Evolutionary conservation across 2,329 filamentous ascomycete species (phyloP), one percentile per base, ranked within the genome.

Genomic region (Trichoderma atrobrunneum): DNA sequence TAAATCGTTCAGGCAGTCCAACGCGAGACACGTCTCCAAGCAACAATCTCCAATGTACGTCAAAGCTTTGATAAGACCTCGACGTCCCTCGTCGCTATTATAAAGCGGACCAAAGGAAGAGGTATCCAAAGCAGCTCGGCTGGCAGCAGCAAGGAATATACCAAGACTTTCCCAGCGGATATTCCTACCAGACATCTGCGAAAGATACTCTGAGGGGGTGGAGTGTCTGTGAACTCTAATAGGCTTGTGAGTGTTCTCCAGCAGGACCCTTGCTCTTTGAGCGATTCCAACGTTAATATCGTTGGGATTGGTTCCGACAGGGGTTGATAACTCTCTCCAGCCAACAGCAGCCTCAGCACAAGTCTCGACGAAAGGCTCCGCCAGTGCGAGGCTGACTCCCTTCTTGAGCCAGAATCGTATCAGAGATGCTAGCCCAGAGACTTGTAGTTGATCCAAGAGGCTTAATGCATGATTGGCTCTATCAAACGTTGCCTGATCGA

Each of bases 401-500:
- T 70, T 70, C n/a, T 70, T 70, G 30, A 63, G 60, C 68, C 68
- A 70, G 32, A 70, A 70, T 24, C 60, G 68, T 18, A 70, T 54
- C 16, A 70, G 28, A 24, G 68, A 70, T 24, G 59, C 68, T 26
- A 70, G 18, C 3, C 39, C 39, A 21, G 68, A 70, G 12, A 63
- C 60, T 21, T 70, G 57, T 30, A 70, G 48, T 14, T 48, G 68
- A 21, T 70, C 68, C 10, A 70, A 39, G 7, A 70, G 59, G 8
- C 60, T 70, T 43, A 70, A 18, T 3, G 60, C 68, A 30, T 70
- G 59, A 26, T 63, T 70, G 32, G 68, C 68, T 57, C 60, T 62
- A 10, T 70, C 68, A 57, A 63, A 63, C 2, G 68, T 70, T 63
- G 68, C 32, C 21, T 70, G 68, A 10, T 70, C 68, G n/a, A 70